Base-by-base conservation (phyloP, 345 rosid species). In the Syzygium jambos region DNA sequence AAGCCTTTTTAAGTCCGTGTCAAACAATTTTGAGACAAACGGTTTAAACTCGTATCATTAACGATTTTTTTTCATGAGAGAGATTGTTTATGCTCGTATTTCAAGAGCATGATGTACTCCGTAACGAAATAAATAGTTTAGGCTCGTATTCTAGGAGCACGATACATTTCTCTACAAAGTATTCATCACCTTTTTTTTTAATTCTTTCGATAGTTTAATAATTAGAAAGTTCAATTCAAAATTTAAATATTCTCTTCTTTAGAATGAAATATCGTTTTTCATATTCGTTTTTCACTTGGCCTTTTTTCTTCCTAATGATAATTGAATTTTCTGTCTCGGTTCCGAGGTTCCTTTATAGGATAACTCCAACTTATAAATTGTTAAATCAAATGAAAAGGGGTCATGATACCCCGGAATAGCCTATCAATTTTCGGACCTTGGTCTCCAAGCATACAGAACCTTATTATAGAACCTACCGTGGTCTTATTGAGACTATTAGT, bases 11-110 rank as follows among this genome's bases (percentile, higher is more conserved):
- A 57, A 57, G 25, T 11, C 11, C 7, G 0, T 2, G 7, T 25
- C 3, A 4, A 4, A 13, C 0, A 57, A n/a, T 61, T 61, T 61
- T n/a, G 30, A n/a, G 14, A 4, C 16, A 0, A 0, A 13, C 0
- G 3, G 3, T 61, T 13, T 61, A 61, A 61, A 29, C 17, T n/a
- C 0, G n/a, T 13, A 59, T 25, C 25, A 25, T 1, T 57, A 57
- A 61, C 1, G 34, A 5, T 2, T 59, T 2, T 23, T 27, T 61
- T 6, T 17, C n/a, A 22, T 4, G 22, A 56, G 12, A 10, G 23
- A 22, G 61, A 61, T 61, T 27, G 17, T 61, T n/a, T 61, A 61
- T n/a, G 68, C 38, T 63, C 2, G 2, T 14, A 29, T 29, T 63
- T 19, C 21, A 30, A 22, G 2, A 68, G 78, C 11, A 65, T 30